Evolutionary conservation across 2,329 filamentous ascomycete species (phyloP).

Genomic region (Kalmusia sp.): DNA sequence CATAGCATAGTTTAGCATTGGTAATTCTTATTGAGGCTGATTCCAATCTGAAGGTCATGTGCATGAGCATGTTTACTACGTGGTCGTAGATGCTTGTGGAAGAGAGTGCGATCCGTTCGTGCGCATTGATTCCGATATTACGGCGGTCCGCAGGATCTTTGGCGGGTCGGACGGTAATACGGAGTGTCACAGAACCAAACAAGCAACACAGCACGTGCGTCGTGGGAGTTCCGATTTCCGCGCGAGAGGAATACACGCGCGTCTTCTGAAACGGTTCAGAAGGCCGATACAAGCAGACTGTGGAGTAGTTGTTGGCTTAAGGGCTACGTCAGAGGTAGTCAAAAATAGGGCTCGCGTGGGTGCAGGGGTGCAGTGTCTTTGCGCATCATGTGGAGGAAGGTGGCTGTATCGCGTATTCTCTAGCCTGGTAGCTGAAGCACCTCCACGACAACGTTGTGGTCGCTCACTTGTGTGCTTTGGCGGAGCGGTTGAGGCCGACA

Average conservation of each 20-base stretch:
- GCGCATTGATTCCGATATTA: slow-evolving; percentile 6
- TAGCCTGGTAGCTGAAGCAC: background rate
- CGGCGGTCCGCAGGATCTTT: background rate
- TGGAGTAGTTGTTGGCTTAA: no score
- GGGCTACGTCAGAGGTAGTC: background rate
- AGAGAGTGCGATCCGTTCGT: background rate
- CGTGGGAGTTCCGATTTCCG: background rate
- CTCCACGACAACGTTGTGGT: background rate
- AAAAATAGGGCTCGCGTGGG: slow-evolving; percentile 3
- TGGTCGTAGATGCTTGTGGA: background rate
- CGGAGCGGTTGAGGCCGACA: background rate
- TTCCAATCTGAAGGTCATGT: slow-evolving; percentile 3
- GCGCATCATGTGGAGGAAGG: slow-evolving; percentile 1
- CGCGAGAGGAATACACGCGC: background rate
- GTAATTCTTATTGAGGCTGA: slow-evolving; percentile 3
- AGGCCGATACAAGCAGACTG: no score
- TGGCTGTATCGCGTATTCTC: background rate
- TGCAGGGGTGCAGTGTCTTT: background rate
- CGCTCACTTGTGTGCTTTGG: background rate
- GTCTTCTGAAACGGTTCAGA: background rate
- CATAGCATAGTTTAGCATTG: slow-evolving; percentile 12
- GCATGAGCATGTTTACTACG: background rate
- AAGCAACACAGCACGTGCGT: slow-evolving; percentile 4
- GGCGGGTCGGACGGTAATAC: background rate
- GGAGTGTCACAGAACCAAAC: background rate